A percentile compares a stretch with the other conserved stretches of the same genome.
Conservation (phyloP, 1,284 basidiomycete genomes). For the Ceratobasidium papillatum region DNA sequence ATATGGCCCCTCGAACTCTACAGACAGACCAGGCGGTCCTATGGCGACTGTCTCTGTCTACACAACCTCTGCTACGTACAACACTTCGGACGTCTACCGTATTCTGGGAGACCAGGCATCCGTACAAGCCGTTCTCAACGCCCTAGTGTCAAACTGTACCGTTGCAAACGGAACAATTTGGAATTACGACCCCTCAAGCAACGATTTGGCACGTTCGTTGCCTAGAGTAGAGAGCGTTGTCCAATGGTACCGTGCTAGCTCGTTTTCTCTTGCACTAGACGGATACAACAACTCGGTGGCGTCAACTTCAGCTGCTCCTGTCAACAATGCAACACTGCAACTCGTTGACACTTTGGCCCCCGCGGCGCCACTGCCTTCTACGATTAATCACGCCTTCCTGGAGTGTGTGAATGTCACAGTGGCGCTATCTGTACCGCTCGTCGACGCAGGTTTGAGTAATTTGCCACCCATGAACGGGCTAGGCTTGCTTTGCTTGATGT, state of each 20-base stretch:
- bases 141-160: slow-evolving; percentile 27
- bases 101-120: slow-evolving; percentile 40
- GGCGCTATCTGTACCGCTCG: slow-evolving; percentile 27
- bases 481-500: slow-evolving; percentile 13
- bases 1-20: slow-evolving; percentile 55
- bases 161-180: slow-evolving; percentile 21
- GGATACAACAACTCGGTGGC: slow-evolving; percentile 40
- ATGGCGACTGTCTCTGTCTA: slow-evolving; percentile 33
- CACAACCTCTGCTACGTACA: slow-evolving; percentile 21
- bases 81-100: slow-evolving; percentile 37
- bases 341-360: slow-evolving; percentile 18
- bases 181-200: slow-evolving; percentile 30
- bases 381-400: slow-evolving; percentile 35
- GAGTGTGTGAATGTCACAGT: slow-evolving; percentile 36
- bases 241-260: slow-evolving; percentile 40
- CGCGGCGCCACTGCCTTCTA: slow-evolving; percentile 28
- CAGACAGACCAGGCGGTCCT: slow-evolving; percentile 53
- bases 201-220: slow-evolving; percentile 15
- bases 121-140: slow-evolving; percentile 33
- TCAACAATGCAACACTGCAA: slow-evolving; percentile 18
- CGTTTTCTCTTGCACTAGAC: slow-evolving; percentile 38
- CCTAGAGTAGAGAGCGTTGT: slow-evolving; percentile 28
- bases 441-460: slow-evolving; percentile 27
- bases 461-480: slow-evolving; percentile 27
- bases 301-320: background rate